Conservation (phyloP, 495 filamentous ascomycete species). For the Cercophora sp. region DNA sequence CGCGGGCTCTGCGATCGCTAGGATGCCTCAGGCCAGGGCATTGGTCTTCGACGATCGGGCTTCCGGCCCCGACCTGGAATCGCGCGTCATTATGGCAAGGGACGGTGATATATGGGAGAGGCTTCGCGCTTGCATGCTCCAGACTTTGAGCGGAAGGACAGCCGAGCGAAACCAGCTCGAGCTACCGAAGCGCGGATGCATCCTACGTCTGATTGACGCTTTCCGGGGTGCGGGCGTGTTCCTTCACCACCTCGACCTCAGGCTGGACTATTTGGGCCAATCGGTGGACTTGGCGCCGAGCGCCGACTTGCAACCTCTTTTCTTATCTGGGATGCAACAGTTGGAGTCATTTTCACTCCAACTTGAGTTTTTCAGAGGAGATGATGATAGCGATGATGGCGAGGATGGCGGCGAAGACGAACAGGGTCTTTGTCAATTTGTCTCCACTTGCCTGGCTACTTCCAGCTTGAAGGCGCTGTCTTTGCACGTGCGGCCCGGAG, state of each 20-base stretch:
- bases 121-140: neutral
- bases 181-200: neutral
- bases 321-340: conserved; percentile 6
- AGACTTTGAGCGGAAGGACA: neutral
- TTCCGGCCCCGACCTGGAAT: neutral
- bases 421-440: conserved; percentile 2
- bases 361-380: neutral
- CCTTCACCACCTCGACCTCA: neutral
- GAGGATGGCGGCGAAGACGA: neutral
- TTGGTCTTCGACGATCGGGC: neutral
- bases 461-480: neutral
- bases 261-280: neutral
- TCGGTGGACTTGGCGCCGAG: neutral
- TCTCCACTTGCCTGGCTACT: conserved; percentile 8
- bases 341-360: neutral
- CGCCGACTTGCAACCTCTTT: too few relatives aligned
- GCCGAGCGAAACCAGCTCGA: neutral
- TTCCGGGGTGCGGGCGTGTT: neutral
- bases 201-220: neutral
- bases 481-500: neutral
- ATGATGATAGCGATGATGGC: neutral
- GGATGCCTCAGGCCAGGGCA: conserved; percentile 5
- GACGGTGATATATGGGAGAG: neutral
- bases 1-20: conserved; percentile 6
- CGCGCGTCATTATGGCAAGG: neutral